A percentile compares a stretch with the other conserved stretches of the same genome.
Conservation (phyloP, 345 rosid genomes). For the Lenwebbia sp. region DNA sequence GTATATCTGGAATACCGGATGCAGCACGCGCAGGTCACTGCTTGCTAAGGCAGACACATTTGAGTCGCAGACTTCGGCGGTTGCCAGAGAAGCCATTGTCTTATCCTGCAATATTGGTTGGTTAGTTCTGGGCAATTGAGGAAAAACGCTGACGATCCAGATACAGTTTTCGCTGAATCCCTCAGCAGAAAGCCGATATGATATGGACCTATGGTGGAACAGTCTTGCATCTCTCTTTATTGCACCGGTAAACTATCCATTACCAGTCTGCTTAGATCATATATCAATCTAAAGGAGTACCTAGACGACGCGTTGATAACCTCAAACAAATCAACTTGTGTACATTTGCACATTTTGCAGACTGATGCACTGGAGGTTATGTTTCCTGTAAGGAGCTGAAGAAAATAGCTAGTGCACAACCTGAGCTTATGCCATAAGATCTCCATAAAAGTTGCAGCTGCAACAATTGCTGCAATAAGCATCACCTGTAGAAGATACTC, state of each 20-base stretch:
- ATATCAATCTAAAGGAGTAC: background rate
- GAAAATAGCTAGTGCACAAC: background rate
- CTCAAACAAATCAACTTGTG: background rate
- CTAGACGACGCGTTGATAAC: background rate
- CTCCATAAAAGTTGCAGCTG: background rate
- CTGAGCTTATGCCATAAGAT: background rate
- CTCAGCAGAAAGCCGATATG: background rate
- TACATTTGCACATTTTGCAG: background rate
- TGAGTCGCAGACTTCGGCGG: conserved; percentile 83
- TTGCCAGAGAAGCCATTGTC: conserved; percentile 47
- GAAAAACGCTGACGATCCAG: background rate
- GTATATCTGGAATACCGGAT: conserved; percentile 61
- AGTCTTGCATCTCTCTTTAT: background rate
- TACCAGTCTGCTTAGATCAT: background rate
- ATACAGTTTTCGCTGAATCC: background rate
- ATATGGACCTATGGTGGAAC: background rate
- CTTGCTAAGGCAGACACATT: conserved; percentile 42
- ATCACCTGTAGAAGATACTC: background rate
- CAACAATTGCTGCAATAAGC: background rate
- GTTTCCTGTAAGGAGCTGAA: background rate
- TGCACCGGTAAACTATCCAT: background rate
- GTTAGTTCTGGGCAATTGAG: background rate
- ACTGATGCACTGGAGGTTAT: background rate
- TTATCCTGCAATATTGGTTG: conserved; percentile 1
- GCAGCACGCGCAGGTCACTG: conserved; percentile 59